Conservation (phyloP, 352 stramenopile species). For the Plasmopara viticola region DNA sequence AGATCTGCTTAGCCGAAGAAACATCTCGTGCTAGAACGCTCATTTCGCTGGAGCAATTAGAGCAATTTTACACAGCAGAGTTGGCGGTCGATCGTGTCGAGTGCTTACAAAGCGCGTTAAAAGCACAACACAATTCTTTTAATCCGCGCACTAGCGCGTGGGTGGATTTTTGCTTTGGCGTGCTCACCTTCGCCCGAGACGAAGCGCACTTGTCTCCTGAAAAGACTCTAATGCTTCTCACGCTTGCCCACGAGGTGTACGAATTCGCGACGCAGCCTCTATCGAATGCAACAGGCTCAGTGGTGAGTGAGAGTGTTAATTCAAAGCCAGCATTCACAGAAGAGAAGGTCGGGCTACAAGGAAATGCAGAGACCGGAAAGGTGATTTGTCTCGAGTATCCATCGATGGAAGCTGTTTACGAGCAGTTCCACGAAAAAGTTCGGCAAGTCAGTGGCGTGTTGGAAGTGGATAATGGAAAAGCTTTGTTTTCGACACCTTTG, state of each 20-base stretch:
- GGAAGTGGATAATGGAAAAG: neutral
- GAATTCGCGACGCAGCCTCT: conserved; percentile 32
- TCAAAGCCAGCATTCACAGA: neutral
- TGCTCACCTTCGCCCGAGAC: conserved; percentile 55
- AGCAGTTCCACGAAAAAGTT: conserved; percentile 30
- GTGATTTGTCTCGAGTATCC: conserved; percentile 10
- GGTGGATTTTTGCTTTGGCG: conserved; percentile 61
- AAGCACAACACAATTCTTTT: conserved; percentile 38
- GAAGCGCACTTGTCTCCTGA: conserved; percentile 29
- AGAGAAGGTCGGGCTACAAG: neutral
- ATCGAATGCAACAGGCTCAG: conserved; percentile 5
- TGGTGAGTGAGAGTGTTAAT: conserved; percentile 4
- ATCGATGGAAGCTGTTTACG: conserved; percentile 32
- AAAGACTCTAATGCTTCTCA: conserved; percentile 40
- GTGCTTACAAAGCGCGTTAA: conserved; percentile 33
- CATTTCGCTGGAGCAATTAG: conserved; percentile 33
- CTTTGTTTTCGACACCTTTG: conserved; percentile 13
- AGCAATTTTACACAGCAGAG: conserved; percentile 19
- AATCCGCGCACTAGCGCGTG: conserved; percentile 48
- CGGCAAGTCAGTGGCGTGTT: conserved; percentile 10
- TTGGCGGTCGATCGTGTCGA: conserved; percentile 24
- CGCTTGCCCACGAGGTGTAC: conserved; percentile 49
- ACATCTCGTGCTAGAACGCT: conserved; percentile 7
- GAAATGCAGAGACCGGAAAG: neutral
- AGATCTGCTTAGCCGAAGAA: conserved; percentile 8